Base-by-base conservation (phyloP, 2,329 filamentous ascomycete species). In the Aspergillus neoniger region DNA sequence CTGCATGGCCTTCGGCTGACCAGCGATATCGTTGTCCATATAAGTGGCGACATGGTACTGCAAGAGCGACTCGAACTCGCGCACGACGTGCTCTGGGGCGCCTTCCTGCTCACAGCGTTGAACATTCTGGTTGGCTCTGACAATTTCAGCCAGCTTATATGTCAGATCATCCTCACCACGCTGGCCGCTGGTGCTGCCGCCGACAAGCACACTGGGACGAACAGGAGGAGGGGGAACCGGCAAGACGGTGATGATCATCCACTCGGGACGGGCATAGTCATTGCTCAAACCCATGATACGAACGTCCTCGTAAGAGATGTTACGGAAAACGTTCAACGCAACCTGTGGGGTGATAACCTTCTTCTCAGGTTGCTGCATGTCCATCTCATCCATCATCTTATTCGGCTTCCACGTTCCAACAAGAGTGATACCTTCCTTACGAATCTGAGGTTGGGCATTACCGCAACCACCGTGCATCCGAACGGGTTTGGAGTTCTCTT, bases 1-100 rank as follows among this genome's bases (percentile, higher is more conserved):
- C 74, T 99, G 96, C 72, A 98, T 83, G 2, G 95, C 94, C 69
- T 95, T 92, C 2, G 95, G 95, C 69, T 96, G 89, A 53, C 94
- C 93, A 65, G 96, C 95, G 78, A 98, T 97, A 75, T 99, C 94
- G 71, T 99, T 99, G 79, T 99, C 95, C 96, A 99, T 99, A 79
- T 97, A 96, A 1, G 96, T 99, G 47, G 96, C 96, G 62, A 99
- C 93, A 72, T 99, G 96, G 74, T 96, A 99, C 74, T 99, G 96
- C 39, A 99, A 82, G 32, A 99, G 81, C 65, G 89, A 88, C 77
- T 96, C 92, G 61, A 97, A 98, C 71, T 99, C 95, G 61, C 88
- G 86, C 15, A 92, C 87, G 67, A 98, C 92, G 77, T 99, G 95
- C 65, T 91, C 88, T 0, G 95, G 92, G 3, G 93, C 93, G 59